Conservation (phyloP, 1,284 basidiomycete genomes). For the Cutaneotrichosporon spelunceum region DNA sequence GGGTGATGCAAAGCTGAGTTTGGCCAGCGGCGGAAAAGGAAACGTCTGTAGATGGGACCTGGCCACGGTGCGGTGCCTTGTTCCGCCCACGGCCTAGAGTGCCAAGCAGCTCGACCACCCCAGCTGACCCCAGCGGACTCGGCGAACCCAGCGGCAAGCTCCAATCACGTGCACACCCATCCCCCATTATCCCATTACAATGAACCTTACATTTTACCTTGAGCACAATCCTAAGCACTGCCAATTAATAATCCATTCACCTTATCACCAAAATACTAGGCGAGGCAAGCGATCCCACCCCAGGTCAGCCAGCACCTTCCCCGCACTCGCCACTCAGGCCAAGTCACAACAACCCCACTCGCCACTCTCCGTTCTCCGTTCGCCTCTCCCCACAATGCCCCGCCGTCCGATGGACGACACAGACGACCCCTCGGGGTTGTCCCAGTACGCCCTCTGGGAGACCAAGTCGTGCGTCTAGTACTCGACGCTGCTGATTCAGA, state of each 20-base stretch:
- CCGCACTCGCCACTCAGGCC: neutral
- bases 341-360: neutral
- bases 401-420: conserved; percentile 25
- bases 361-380: too few species aligned
- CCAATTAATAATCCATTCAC: neutral
- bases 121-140: too few species aligned
- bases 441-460: conserved; percentile 89
- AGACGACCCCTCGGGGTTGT: conserved; percentile 48
- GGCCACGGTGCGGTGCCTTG: too few species aligned
- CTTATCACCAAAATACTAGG: neutral
- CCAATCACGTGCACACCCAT: conserved; percentile 1
- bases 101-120: too few species aligned
- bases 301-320: neutral
- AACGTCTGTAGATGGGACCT: too few species aligned
- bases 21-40: neutral
- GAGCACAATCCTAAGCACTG: neutral
- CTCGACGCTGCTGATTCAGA: conserved; percentile 31
- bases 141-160: neutral
- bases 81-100: too few species aligned
- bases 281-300: neutral
- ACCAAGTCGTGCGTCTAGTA: conserved; percentile 60
- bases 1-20: neutral
- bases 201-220: too few species aligned
- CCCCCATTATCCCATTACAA: neutral
- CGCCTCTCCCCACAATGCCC: conserved; percentile 6